These are phyloP conservation scores for Chimonanthus salicifolius DNA, from an alignment of 164 flowering plant species.

Conservation along the genomic window DNA sequence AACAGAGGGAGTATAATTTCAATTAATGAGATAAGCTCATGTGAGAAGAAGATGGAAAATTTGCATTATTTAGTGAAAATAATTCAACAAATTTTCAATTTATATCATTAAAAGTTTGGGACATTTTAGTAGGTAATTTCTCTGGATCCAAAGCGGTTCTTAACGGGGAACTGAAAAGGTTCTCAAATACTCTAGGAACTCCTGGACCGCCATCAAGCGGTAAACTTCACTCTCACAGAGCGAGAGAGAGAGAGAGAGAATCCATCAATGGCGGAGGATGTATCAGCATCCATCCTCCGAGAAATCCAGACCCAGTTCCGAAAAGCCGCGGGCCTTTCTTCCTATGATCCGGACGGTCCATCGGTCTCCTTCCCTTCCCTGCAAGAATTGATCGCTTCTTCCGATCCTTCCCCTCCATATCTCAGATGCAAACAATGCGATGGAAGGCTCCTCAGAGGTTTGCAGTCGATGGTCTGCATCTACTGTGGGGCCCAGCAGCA, in stretches of 20 bases:
- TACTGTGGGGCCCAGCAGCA: conserved; percentile 46
- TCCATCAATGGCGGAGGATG: conserved; percentile 29
- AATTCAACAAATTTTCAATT: no score
- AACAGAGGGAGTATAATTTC: no score
- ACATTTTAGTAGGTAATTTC: no score
- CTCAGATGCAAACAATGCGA: conserved; percentile 61
- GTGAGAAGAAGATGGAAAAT: no score
- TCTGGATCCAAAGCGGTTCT: no score
- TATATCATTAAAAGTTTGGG: no score
- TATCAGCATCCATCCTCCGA: conserved; percentile 38
- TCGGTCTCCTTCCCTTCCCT: conserved; percentile 33
- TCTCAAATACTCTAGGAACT: no score
- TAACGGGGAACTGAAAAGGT: no score
- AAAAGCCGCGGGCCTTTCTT: conserved; percentile 33
- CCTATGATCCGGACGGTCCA: conserved; percentile 43
- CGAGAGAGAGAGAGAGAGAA: not conserved
- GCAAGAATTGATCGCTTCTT: conserved; percentile 31
- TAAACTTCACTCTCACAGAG: not conserved
- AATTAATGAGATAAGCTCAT: no score
- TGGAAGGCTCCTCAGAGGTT: conserved; percentile 55
- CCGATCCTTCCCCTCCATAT: conserved; percentile 52
- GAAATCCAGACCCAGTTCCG: conserved; percentile 44
- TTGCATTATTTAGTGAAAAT: no score
- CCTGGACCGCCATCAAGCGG: no score
- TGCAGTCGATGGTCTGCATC: conserved; percentile 46